Evolutionary conservation across 192 early-diverging fungal genomes (phyloP).

Genomic region (Gigaspora rosea): DNA sequence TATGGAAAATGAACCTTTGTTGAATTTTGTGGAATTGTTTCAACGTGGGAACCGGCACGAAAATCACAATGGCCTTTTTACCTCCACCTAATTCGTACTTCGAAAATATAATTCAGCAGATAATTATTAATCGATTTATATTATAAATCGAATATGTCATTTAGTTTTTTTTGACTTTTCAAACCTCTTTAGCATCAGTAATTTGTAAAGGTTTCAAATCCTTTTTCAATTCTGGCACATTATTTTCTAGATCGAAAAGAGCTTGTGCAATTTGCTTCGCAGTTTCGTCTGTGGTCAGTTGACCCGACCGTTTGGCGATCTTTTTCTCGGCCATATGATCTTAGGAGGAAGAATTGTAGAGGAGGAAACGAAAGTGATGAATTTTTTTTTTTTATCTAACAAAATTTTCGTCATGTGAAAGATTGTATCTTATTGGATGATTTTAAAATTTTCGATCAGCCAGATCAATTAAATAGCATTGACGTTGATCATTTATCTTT

Average conservation of each 20-base stretch:
- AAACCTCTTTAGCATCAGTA: slow-evolving; percentile 91
- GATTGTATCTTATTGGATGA: neutral
- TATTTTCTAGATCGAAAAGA: slow-evolving; percentile 92
- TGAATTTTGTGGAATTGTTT: slow-evolving; percentile 98
- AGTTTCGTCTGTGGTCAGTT: slow-evolving; percentile 65
- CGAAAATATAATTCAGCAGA: neutral
- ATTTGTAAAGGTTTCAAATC: slow-evolving; percentile 96
- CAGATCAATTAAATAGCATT: neutral
- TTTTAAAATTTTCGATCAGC: neutral
- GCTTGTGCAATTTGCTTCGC: slow-evolving; percentile 95
- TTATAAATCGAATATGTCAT: neutral
- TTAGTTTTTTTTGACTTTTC: neutral
- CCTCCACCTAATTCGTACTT: slow-evolving; percentile 91
- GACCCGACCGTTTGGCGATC: slow-evolving; percentile 15
- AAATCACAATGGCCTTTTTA: slow-evolving; percentile 95
- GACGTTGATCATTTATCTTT: neutral
- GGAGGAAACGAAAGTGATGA: too few relatives aligned
- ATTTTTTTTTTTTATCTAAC: too few relatives aligned
- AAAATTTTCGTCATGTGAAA: too few relatives aligned
- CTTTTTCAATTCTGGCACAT: slow-evolving; percentile 95
- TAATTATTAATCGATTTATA: neutral
- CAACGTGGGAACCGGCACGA: slow-evolving; percentile 93
- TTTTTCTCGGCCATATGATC: slow-evolving; percentile 11
- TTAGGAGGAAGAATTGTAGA: too few relatives aligned
- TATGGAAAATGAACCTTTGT: slow-evolving; percentile 54